phyloP scores from a whole-genome alignment of 495 filamentous ascomycete genomes.

The Hypoxylon perforatum region DNA sequence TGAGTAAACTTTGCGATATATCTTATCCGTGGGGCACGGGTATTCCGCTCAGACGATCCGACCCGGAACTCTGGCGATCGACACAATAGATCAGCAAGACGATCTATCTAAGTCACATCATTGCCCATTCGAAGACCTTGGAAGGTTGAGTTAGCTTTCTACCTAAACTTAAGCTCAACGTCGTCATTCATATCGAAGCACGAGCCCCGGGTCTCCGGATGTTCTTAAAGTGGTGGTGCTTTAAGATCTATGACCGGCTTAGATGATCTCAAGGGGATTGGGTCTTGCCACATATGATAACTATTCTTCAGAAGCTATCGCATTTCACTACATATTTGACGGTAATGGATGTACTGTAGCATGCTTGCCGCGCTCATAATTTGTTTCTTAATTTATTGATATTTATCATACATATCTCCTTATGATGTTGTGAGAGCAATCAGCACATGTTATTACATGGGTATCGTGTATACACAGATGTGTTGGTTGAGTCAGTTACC shows the following conservation, averaged over 20 bases:
- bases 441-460: too few species aligned
- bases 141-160: constrained; percentile 16
- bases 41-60: constrained; percentile 14
- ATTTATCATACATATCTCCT: too few species aligned
- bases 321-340: not conserved
- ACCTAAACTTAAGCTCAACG: constrained; percentile 16
- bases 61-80: constrained; percentile 33
- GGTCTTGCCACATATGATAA: not conserved
- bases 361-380: not conserved
- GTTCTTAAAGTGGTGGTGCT: not conserved
- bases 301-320: not conserved
- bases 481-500: not conserved
- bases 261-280: not conserved
- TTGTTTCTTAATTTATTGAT: too few species aligned
- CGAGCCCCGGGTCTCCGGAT: not conserved
- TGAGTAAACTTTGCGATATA: constrained; percentile 18
- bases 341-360: not conserved
- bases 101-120: constrained; percentile 38
- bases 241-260: not conserved
- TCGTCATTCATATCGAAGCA: constrained; percentile 5
- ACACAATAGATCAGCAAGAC: constrained; percentile 23
- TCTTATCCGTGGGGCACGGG: constrained; percentile 21
- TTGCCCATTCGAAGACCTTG: constrained; percentile 30
- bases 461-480: not conserved
- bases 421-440: too few species aligned